Conservation (phyloP, 768 basidiomycete genomes). For the Rhodotorula diobovata region DNA sequence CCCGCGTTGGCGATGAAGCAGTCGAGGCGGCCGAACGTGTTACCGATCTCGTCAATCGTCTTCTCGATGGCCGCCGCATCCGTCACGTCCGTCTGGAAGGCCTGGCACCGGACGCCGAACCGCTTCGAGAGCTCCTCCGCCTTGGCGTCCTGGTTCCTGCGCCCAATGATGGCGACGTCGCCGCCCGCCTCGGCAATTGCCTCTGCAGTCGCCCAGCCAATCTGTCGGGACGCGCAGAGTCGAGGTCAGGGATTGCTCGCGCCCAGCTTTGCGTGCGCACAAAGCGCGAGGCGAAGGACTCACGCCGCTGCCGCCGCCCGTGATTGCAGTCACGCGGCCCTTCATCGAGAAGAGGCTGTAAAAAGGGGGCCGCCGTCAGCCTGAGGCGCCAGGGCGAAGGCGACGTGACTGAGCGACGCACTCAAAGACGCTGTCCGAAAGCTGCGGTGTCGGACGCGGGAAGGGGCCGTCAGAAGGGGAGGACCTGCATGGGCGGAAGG, state of each 20-base stretch:
- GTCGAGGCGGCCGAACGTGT: constrained; percentile 20
- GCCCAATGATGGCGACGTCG: constrained; percentile 28
- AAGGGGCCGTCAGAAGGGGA: background rate
- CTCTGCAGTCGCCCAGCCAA: constrained; percentile 28
- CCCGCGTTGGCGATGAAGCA: constrained; percentile 6
- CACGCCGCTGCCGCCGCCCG: constrained; percentile 16
- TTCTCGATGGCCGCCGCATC: constrained; percentile 16
- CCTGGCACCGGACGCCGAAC: constrained; percentile 23
- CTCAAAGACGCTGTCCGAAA: constrained; percentile 3
- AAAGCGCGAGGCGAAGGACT: too few relatives aligned
- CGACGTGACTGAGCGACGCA: background rate
- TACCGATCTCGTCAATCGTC: constrained; percentile 21
- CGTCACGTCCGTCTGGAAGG: constrained; percentile 24
- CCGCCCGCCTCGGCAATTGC: constrained; percentile 35
- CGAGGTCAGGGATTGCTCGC: too few relatives aligned
- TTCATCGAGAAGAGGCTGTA: constrained; percentile 8
- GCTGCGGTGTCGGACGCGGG: background rate
- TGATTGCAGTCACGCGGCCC: constrained; percentile 4
- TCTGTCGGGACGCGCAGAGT: background rate
- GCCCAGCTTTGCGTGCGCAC: too few relatives aligned
- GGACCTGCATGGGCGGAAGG: background rate
- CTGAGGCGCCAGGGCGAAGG: too few relatives aligned
- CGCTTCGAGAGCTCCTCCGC: constrained; percentile 13
- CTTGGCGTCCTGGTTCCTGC: constrained; percentile 14
- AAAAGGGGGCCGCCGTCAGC: background rate